Evolutionary conservation across 768 basidiomycete genomes (phyloP).

Genomic region (Lentinula lateritia): DNA sequence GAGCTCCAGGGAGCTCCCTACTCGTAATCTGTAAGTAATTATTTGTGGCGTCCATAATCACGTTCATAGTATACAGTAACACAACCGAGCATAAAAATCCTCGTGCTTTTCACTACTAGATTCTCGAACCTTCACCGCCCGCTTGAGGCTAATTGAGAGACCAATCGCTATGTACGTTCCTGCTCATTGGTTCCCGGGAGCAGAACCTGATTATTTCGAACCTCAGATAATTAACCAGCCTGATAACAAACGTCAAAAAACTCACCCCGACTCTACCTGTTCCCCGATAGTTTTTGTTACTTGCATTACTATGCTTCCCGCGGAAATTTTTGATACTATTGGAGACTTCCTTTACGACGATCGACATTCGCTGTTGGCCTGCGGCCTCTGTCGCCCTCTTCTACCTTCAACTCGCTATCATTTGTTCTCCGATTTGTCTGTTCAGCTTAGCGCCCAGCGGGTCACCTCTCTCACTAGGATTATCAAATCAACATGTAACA

Average conservation of each 20-base stretch:
- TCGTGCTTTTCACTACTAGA: not conserved
- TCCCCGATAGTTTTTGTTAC: not conserved
- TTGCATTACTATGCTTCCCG: not conserved
- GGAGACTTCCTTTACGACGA: constrained; percentile 6
- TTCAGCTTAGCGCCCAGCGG: not conserved
- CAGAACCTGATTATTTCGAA: not conserved
- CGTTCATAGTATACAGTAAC: not conserved
- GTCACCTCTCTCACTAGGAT: not conserved
- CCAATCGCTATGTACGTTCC: not conserved
- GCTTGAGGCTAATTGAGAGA: no score
- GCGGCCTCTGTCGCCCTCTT: constrained; percentile 3
- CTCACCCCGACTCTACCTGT: not conserved
- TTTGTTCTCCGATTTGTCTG: constrained; percentile 2
- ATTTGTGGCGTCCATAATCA: not conserved
- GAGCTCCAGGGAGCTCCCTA: no score
- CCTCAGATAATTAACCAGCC: not conserved
- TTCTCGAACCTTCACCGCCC: not conserved
- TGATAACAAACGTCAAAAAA: not conserved
- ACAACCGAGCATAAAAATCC: not conserved
- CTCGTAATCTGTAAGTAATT: constrained; percentile 3
- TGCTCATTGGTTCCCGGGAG: not conserved
- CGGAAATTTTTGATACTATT: constrained; percentile 8
- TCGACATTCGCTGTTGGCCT: not conserved
- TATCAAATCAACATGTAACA: constrained; percentile 5
- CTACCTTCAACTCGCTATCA: constrained; percentile 6